Evolutionary conservation across 2,329 filamentous ascomycete genomes (phyloP), one percentile per base, ranked within the genome.

Genomic region (Xylariales sp.): DNA sequence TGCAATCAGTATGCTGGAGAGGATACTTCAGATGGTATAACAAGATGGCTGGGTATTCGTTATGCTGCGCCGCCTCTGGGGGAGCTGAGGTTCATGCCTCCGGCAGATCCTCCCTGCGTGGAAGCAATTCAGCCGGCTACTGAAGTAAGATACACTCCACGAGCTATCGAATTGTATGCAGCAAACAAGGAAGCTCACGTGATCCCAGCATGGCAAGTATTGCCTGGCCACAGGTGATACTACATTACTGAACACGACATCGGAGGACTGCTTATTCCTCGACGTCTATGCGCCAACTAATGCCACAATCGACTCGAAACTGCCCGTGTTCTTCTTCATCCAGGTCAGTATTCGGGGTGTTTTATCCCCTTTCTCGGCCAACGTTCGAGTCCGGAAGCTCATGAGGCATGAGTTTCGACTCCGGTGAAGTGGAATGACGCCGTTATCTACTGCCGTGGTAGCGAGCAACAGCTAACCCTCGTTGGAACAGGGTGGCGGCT

Each of bases 41-140:
- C 75, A 3, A 73, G 83, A 58, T 91, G 84, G 84, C 71, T 87
- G 6, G 86, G 85, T 1, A 78, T 93, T 48, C 77, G 84, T 31
- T 93, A 80, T 64, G 86, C 86, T 1, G 80, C 82, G 4, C 69
- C 85, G 11, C 86, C 86, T 0, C 43, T 84, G 2, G 82, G 80
- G 1, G 52, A 74, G 5, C 57, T 86, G 45, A 73, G 87, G 15
- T 91, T 89, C 55, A 68, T 71, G 40, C 78, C 80, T 10, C 84
- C 87, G 0, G 66, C 74, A 51, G 80, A 86, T 56, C 85, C 86
- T 2, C 47, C 63, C 0, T 50, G 57, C 2, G 62, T 67, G 14
- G 45, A 61, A 3, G 66, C 62, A 2, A 55, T 76, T 4, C 71
- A 79, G 43, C 52, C 69, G 42, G 84, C 84, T 15, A 65, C 68